These are phyloP conservation scores for Brassica nigra DNA, from an alignment of 345 rosid species.

Conservation along the genomic window DNA sequence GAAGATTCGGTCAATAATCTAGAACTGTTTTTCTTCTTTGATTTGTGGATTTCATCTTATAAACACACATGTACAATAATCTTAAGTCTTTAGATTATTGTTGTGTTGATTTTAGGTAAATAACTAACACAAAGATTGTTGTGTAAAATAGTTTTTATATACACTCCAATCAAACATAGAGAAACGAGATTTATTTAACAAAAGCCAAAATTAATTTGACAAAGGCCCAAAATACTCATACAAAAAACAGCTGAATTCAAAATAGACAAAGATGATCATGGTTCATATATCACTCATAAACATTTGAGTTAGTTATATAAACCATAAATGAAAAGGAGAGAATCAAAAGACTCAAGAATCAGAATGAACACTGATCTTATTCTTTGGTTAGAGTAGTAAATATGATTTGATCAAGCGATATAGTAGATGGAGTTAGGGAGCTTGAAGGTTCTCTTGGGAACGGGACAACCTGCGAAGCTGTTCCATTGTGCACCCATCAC, in stretches of 20 bases:
- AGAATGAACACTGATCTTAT: constrained; percentile 30
- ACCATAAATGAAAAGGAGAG: neutral
- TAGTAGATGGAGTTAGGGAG: constrained; percentile 86
- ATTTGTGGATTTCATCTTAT: no score
- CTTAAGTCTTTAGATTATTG: no score
- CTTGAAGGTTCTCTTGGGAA: constrained; percentile 76
- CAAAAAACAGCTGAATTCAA: constrained; percentile 7
- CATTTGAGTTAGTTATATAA: constrained; percentile 14
- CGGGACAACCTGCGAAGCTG: constrained; percentile 69
- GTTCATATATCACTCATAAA: constrained; percentile 12
- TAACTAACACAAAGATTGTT: no score
- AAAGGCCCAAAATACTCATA: constrained; percentile 33
- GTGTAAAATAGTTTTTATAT: no score
- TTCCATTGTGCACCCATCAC: constrained; percentile 79
- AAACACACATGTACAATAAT: no score
- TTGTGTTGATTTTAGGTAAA: no score
- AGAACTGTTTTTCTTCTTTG: no score
- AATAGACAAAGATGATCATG: constrained; percentile 27
- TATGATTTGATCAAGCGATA: constrained; percentile 37
- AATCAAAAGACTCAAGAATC: constrained; percentile 31
- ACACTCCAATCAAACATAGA: neutral
- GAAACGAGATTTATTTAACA: neutral
- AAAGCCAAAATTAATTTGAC: constrained; percentile 29
- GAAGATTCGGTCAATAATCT: no score
- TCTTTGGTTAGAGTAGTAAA: constrained; percentile 7